These are phyloP conservation scores for Apiotrichum mycotoxinovorans DNA, from an alignment of 1,284 basidiomycete genomes.

Conservation along the genomic window DNA sequence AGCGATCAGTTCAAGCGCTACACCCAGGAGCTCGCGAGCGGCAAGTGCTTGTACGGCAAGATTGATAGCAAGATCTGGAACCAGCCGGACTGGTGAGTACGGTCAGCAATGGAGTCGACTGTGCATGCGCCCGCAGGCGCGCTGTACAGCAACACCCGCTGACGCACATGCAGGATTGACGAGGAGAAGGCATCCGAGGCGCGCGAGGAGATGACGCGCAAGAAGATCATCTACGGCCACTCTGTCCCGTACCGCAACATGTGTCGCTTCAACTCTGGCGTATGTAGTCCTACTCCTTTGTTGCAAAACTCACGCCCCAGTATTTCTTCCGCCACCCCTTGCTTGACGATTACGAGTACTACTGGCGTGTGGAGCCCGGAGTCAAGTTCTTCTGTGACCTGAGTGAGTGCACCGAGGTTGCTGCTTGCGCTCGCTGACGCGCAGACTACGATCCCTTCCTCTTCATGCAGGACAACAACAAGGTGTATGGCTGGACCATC, in stretches of 20 bases:
- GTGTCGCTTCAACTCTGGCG: constrained; percentile 93
- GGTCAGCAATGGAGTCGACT: background rate
- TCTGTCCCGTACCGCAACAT: constrained; percentile 59
- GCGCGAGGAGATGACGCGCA: constrained; percentile 64
- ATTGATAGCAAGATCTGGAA: constrained; percentile 79
- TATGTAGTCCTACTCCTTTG: constrained; percentile 49
- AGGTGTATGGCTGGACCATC: constrained; percentile 74
- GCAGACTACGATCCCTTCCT: constrained; percentile 75
- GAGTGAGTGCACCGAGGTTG: constrained; percentile 25
- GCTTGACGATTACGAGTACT: constrained; percentile 78
- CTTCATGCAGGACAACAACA: constrained; percentile 75
- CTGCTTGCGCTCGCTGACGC: no score
- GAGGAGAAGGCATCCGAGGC: constrained; percentile 63
- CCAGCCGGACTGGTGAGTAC: constrained; percentile 64
- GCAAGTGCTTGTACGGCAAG: constrained; percentile 71
- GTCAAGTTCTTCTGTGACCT: constrained; percentile 75
- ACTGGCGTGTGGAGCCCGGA: constrained; percentile 81
- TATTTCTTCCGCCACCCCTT: constrained; percentile 77
- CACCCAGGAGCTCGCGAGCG: constrained; percentile 62
- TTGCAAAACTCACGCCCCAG: constrained; percentile 44
- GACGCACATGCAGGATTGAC: constrained; percentile 56
- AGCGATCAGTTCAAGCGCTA: constrained; percentile 71
- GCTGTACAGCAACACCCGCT: background rate
- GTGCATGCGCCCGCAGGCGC: background rate
- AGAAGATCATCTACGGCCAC: constrained; percentile 85